Evolutionary conservation across 2,329 filamentous ascomycete genomes (phyloP).

Genomic region (Penicillium sp.): DNA sequence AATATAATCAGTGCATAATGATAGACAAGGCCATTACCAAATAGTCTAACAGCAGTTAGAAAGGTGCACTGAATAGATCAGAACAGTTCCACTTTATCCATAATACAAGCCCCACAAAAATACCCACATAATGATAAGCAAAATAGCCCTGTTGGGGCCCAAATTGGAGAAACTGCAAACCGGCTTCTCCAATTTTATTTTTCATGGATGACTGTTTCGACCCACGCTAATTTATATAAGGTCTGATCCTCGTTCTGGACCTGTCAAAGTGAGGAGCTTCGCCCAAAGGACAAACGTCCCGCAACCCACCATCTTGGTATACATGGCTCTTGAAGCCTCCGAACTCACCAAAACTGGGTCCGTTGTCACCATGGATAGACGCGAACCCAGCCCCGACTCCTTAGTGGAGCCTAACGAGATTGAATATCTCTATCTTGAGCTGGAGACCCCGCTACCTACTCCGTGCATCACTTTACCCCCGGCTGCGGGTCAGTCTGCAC

Average conservation of each 20-base stretch:
- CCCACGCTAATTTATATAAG: slow-evolving; percentile 1
- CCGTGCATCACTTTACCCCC: slow-evolving; percentile 35
- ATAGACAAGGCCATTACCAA: too few relatives aligned
- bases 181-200: slow-evolving; percentile 16
- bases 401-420: slow-evolving; percentile 37
- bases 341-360: slow-evolving; percentile 1
- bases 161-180: slow-evolving; percentile 4
- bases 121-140: too few relatives aligned
- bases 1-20: neutral
- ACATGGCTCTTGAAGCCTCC: neutral
- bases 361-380: slow-evolving; percentile 13
- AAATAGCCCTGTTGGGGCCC: neutral
- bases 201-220: slow-evolving; percentile 1
- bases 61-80: too few relatives aligned
- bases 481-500: slow-evolving; percentile 30
- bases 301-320: neutral
- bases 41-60: too few relatives aligned
- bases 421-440: slow-evolving; percentile 61
- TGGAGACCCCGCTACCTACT: slow-evolving; percentile 59
- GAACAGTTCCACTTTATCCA: too few relatives aligned
- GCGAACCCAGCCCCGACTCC: slow-evolving; percentile 13
- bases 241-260: neutral
- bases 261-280: neutral
- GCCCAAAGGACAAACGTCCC: neutral
- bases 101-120: too few relatives aligned